Base-by-base conservation (phyloP, 1,139 yeast species). In the Geotrichum klebahnii region DNA sequence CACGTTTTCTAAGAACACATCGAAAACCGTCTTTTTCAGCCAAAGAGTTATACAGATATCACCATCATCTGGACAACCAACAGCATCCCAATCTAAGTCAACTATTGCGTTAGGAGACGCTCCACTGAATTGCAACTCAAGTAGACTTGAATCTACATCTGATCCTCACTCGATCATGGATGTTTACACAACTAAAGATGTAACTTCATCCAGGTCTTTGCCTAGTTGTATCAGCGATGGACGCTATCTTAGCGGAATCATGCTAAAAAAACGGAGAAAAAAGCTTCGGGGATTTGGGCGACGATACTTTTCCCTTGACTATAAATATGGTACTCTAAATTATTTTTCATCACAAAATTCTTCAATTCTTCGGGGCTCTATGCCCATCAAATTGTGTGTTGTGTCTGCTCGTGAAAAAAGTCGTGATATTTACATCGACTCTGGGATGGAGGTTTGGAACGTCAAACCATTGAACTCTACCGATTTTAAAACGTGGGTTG, bases 401-500 rank as follows among this genome's bases (percentile, higher is more conserved):
- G 80, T 92, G 2, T 80, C 94, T 53, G 97, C 95, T 1, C 82
- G 84, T 59, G 75, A 80, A 28, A 77, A 78, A 49, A 78, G 79
- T 24, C 71, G 80, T 47, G 85, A 85, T 59, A 81, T 92, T 44
- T 82, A 84, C 48, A 77, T 92, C 56, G 97, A 92, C 66, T 88
- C 97, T 0, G 98, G 98, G 2, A 83, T 92, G 82, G 98, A 92
- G 65, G 81, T 87, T 14, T 92, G 98, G 98, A 81, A 80, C 45
- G 72, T 92, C 56, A 85, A 84, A 60, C 87, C 97, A 0, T 69
- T 76, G 40, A 80, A 76, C 51, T 67, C 67, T 14, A 72, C 74
- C 3, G 92, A 86, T 58, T 92, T 89, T 74, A 76, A 79, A 40
- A 75, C 80, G 8, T 92, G 98, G 98, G 79, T 85, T 8, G 76